Evolutionary conservation across 257 asterid genomes (phyloP), one percentile per base, ranked within the genome.

Genomic region (Nemophila menziesii): DNA sequence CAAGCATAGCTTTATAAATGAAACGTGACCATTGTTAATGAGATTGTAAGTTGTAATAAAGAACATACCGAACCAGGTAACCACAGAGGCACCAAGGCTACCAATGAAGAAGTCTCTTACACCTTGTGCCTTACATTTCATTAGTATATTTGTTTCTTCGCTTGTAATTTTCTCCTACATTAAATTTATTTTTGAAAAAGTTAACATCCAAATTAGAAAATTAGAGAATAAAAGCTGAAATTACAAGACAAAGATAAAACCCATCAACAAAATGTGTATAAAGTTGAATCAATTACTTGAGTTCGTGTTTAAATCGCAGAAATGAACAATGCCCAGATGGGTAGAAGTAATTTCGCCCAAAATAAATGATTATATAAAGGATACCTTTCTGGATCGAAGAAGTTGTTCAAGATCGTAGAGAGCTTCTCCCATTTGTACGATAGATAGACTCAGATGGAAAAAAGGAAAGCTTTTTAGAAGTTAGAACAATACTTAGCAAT

Each of bases 1-100:
- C 36, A 29, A 7, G 12, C 36, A 2, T 29, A 29, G 5, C 36
- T 43, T 47, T 19, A 44, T 10, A 60, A 33, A 18, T 38, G 33
- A 43, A 57, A 48, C 44, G 4, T 43, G 21, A 29, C 36, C 36
- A 29, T 29, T 29, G 12, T 7, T 13, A 29, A 29, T 29, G 36
- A 29, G 12, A 29, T 2, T 29, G 33, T 26, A 26, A 26, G 33
- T 26, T 34, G 16, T 43, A 20, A 0, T 33, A 40, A 13, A 40
- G 27, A 9, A 48, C 39, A 13, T 66, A 86, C 97, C 94, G 46
- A 79, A 66, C 84, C 79, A 82, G 48, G 79, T 22, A 43, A 64
- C 54, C 14, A 53, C 1, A 6, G 78, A 52, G 49, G 68, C 78
- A 15, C 62, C 71, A 43, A 43, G 20, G 7, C 49, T 49, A 44